Base-by-base conservation (phyloP, 768 basidiomycete species). In the Cantharellus anzutake region DNA sequence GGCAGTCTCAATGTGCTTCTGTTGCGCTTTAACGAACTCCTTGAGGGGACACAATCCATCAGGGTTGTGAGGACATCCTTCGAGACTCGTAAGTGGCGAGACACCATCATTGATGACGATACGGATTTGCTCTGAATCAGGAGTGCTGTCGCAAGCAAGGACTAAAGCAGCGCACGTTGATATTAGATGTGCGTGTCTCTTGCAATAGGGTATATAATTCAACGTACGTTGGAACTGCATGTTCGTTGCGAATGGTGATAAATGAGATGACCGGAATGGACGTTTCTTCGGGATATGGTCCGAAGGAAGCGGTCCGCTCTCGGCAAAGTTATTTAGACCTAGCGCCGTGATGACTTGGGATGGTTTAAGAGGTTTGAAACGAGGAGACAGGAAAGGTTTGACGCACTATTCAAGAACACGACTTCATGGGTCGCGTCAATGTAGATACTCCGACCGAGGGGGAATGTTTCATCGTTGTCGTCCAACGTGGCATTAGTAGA, bases 381-480 rank as follows among this genome's bases (percentile, higher is more conserved):
- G 42, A 58, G 11, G 7, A 7, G 34, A n/a, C n/a, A 56, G 20
- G 38, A 4, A n/a, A 3, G 20, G 20, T 35, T 29, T 37, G 14
- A 71, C 78, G 20, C 62, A 86, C 86, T 78, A 65, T 90, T 84
- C n/a, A 90, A 71, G 0, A 92, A 80, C 42, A 92, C 85, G n/a
- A 89, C 86, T 65, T 94, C 91, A 60, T 93, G 92, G 0, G 71
- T 72, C 37, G 68, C 68, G 51, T 75, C 74, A 42, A 74, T 68
- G 61, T 73, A 73, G 44, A 74, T 67, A 16, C 56, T 61, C 58
- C 67, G 65, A 58, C 68, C 61, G 38, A 71, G 64, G 3, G 70
- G 69, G 66, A 71, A 71, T 38, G 64, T 66, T 29, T 63, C 59
- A 5, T 62, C 56, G 50, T 65, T 70, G 60, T 71, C 63, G 60